phyloP scores from a whole-genome alignment of 2,329 filamentous ascomycete genomes.

The Ceratocystis alfenasii region DNA sequence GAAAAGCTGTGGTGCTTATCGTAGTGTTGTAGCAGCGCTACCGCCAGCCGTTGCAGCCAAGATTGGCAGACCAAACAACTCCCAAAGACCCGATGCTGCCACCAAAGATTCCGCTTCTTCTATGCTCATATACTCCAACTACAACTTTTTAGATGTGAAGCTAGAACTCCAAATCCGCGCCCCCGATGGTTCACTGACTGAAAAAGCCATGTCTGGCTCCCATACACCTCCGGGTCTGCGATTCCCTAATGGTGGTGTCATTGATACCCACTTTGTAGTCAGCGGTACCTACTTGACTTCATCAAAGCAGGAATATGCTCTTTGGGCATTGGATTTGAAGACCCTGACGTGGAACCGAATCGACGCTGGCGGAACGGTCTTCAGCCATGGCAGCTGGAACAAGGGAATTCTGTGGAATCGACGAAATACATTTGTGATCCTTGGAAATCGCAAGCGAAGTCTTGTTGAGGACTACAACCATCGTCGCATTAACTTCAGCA shows the following conservation, averaged over 20 bases:
- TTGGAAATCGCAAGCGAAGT: constrained; percentile 85
- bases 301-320: constrained; percentile 92
- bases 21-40: constrained; percentile 84
- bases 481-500: constrained; percentile 90
- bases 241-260: constrained; percentile 90
- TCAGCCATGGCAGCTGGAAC: constrained; percentile 97
- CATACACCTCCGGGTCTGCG: constrained; percentile 84
- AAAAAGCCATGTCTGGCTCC: constrained; percentile 77
- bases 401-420: constrained; percentile 85
- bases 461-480: constrained; percentile 98
- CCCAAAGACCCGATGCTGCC: constrained; percentile 20
- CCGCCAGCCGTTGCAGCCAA: constrained; percentile 51
- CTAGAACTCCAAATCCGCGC: constrained; percentile 81
- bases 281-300: constrained; percentile 95
- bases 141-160: constrained; percentile 96
- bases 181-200: constrained; percentile 69
- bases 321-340: constrained; percentile 86
- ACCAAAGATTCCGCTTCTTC: constrained; percentile 48
- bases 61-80: constrained; percentile 49
- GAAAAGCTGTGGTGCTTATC: constrained; percentile 89
- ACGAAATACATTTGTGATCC: constrained; percentile 86
- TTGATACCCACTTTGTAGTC: constrained; percentile 93
- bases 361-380: constrained; percentile 85
- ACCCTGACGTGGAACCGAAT: constrained; percentile 91
- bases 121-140: constrained; percentile 98